Evolutionary conservation across 208 protist genomes (phyloP).

Genomic region (Lotmaria passim): DNA sequence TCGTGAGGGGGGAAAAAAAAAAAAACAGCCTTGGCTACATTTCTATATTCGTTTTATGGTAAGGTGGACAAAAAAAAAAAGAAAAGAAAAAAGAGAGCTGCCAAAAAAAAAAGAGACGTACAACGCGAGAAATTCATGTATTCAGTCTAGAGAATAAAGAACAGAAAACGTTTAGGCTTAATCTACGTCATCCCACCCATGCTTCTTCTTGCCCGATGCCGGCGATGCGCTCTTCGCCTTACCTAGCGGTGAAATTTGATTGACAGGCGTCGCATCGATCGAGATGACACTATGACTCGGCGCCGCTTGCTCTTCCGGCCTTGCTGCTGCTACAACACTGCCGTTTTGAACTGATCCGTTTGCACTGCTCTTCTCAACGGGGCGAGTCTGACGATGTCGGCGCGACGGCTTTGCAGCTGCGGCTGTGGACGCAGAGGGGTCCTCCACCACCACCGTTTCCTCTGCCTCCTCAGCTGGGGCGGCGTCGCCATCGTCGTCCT

Average conservation of each 20-base stretch:
- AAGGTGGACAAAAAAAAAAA: not conserved
- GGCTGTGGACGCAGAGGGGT: not conserved
- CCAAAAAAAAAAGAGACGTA: not conserved
- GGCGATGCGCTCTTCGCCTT: constrained; percentile 5
- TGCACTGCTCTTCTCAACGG: not conserved
- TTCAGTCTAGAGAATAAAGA: not conserved
- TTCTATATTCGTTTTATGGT: not conserved
- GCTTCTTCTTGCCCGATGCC: constrained; percentile 10
- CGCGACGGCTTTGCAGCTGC: constrained; percentile 15
- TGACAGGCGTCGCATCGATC: constrained; percentile 14
- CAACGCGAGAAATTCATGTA: not conserved
- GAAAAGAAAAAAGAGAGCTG: constrained; percentile 1
- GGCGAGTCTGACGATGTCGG: constrained; percentile 13
- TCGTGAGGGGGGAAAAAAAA: too few species aligned
- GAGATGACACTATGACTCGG: constrained; percentile 7
- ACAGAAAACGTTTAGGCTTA: constrained; percentile 3
- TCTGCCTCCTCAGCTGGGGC: constrained; percentile 12
- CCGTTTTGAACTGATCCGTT: not conserved
- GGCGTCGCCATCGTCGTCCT: not conserved
- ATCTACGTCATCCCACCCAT: constrained; percentile 50
- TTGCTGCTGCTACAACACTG: not conserved
- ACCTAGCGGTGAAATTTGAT: not conserved
- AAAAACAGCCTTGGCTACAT: not conserved
- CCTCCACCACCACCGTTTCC: not conserved
- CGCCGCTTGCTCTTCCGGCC: not conserved